Percentiles rank a stretch among this genome's conserved stretches.
phyloP scores from a whole-genome alignment of 345 rosid genomes.

The Carallia brachiata region DNA sequence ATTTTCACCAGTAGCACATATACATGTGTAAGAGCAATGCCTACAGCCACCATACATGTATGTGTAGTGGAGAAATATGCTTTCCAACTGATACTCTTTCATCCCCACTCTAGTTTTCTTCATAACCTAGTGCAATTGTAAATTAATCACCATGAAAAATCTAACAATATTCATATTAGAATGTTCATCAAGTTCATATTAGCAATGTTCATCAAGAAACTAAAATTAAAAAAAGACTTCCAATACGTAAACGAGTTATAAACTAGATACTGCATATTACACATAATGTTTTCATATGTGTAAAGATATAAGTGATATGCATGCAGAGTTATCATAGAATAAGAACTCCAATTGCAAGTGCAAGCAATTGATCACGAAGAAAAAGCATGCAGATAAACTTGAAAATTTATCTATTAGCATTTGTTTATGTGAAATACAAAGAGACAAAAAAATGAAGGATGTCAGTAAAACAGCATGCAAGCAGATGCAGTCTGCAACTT shows the following conservation, averaged over 20 bases:
- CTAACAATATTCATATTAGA: background rate
- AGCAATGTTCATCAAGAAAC: background rate
- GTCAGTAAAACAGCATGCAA: background rate
- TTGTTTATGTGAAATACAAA: background rate
- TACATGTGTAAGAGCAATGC: constrained; percentile 92
- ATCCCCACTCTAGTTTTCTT: constrained; percentile 56
- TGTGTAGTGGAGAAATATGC: constrained; percentile 89
- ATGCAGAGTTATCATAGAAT: background rate
- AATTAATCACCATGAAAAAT: constrained; percentile 1
- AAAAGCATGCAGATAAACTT: background rate
- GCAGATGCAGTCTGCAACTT: background rate
- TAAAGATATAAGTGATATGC: background rate
- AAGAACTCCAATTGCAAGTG: background rate
- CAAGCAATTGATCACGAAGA: background rate
- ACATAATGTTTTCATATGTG: background rate
- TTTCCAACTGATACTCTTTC: constrained; percentile 94
- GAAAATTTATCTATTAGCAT: constrained; percentile 3
- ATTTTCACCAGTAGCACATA: constrained; percentile 93
- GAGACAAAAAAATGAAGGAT: background rate
- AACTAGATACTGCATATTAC: no score
- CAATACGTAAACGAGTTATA: no score
- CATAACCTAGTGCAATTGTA: constrained; percentile 60
- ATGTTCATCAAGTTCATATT: no score
- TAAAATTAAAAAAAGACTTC: background rate
- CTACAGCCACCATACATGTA: constrained; percentile 95